Evolutionary conservation across 2,329 filamentous ascomycete genomes (phyloP), one percentile per base, ranked within the genome.

Genomic region (Parastagonospora avenae): DNA sequence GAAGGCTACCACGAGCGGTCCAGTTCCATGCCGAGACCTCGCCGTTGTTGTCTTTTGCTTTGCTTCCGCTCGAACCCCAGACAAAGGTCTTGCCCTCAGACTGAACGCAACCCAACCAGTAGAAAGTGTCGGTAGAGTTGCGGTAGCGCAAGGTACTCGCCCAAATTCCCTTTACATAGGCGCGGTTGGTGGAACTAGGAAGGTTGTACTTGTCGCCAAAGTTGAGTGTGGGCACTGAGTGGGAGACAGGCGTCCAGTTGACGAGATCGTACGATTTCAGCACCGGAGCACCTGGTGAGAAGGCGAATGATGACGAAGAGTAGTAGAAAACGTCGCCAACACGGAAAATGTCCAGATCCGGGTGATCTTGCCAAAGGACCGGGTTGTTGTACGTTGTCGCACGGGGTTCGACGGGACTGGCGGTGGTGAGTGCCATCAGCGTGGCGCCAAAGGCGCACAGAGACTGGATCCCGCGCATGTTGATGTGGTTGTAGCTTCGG

Each of bases 21-120:
- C 79, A 82, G 35, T 68, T 66, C 67, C 66, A 71, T 41, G 50
- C 56, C 2, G 51, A 38, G 1, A 72, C 68, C 36, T 70, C 68
- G 31, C 68, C 70, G 14, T 62, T 62, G 48, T 69, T 68, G 31
- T 47, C 47, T 8, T 41, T 63, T 0, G 78, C 77, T 0, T 77
- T 79, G 1, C 70, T 69, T 4, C 72, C 72, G 8, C 67, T 64
- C 0, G 82, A 75, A 0, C 81, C 83, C 57, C 79, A 86, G 31
- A 86, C 68, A 60, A 82, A 84, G 0, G 82, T 83, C 8, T 75
- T 74, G 29, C 73, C 70, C 42, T 74, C 79, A 9, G 31, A 32
- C 31, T 32, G 31, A 36, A 83, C 73, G 57, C 83, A 85, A 1
- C 82, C 83, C 8, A 83, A 76, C 82, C 82, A 85, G 70, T 84